Evolutionary conservation across 75 land plant genomes (phyloP).

Genomic region (Ceratopteris richardii): DNA sequence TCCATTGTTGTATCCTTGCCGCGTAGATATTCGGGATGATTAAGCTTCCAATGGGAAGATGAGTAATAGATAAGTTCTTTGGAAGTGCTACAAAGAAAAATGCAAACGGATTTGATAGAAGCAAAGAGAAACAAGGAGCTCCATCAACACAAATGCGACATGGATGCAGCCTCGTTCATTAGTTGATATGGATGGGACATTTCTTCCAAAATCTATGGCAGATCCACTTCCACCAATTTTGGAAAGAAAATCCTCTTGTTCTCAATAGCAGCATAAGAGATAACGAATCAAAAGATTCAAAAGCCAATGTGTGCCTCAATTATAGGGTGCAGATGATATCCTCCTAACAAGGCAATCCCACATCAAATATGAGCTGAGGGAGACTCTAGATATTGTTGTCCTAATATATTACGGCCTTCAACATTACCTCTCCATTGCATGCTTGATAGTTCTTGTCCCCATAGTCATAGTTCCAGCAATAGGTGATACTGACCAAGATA

Average conservation of each 20-base stretch:
- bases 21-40: no score
- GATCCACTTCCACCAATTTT: constrained; percentile 10
- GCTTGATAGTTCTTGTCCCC: constrained; percentile 87
- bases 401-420: constrained; percentile 63
- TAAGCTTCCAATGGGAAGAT: no score
- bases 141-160: no score
- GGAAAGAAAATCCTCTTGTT: constrained; percentile 1
- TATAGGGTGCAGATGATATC: constrained; percentile 29
- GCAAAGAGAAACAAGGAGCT: no score
- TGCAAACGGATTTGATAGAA: no score
- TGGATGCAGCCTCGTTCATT: no score
- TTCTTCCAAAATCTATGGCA: no score
- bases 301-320: constrained; percentile 24
- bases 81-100: no score
- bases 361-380: constrained; percentile 49
- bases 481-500: constrained; percentile 88
- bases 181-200: no score
- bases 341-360: constrained; percentile 18
- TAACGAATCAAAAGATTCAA: constrained; percentile 17
- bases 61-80: no score
- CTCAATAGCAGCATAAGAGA: not conserved
- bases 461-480: constrained; percentile 84
- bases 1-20: no score
- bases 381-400: constrained; percentile 41
- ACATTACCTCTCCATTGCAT: constrained; percentile 72